Evolutionary conservation across 2,329 filamentous ascomycete species (phyloP).

Genomic region (Penicillium sp.): DNA sequence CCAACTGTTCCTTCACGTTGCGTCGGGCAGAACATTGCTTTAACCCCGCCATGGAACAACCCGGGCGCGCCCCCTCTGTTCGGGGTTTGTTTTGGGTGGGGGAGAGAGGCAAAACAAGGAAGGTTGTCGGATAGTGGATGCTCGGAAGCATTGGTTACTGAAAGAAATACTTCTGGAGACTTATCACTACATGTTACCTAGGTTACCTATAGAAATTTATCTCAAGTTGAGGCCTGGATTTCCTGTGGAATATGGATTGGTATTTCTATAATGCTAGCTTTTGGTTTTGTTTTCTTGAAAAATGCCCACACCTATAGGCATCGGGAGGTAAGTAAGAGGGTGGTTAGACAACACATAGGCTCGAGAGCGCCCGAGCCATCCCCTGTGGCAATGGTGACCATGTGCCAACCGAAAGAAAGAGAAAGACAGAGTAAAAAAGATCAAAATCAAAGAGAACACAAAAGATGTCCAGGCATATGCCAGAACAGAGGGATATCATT

Average conservation of each 20-base stretch:
- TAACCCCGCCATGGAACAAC: slow-evolving; percentile 18
- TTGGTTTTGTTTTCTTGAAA: slow-evolving; percentile 10
- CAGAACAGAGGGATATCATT: slow-evolving; percentile 32
- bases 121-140: neutral
- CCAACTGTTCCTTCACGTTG: slow-evolving; percentile 1
- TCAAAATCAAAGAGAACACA: slow-evolving; percentile 5
- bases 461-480: slow-evolving; percentile 15
- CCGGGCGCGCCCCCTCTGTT: slow-evolving; percentile 11
- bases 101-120: neutral
- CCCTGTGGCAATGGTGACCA: neutral
- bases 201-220: neutral
- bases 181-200: neutral
- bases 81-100: neutral
- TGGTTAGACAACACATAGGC: neutral
- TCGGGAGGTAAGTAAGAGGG: slow-evolving; percentile 3
- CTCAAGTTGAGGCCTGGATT: neutral
- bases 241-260: slow-evolving; percentile 5
- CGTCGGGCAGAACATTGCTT: slow-evolving; percentile 7
- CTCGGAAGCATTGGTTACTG: neutral
- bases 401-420: slow-evolving; percentile 1
- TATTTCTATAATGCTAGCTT: slow-evolving; percentile 27
- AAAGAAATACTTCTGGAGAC: neutral
- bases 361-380: neutral
- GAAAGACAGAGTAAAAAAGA: slow-evolving; percentile 9
- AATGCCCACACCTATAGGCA: neutral